phyloP scores from a whole-genome alignment of 371 early-diverging fungal species.

The Batrachochytrium dendrobatidis region DNA sequence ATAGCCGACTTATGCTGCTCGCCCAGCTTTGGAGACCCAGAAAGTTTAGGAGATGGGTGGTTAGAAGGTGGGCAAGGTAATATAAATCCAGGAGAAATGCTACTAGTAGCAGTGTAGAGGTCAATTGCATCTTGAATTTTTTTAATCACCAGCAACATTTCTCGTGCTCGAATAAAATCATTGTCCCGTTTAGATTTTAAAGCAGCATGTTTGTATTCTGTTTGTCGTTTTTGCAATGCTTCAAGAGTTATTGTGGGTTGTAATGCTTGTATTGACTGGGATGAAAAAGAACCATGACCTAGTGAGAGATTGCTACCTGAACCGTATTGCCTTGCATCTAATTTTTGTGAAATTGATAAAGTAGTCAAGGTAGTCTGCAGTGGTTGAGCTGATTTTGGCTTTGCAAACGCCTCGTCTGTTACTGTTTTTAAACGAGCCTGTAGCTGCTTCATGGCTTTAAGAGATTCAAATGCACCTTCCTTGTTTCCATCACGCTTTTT shows the following conservation, averaged over 20 bases:
- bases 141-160: constrained; percentile 45
- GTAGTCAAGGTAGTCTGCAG: background rate
- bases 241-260: too few relatives aligned
- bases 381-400: background rate
- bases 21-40: background rate
- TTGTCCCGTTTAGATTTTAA: constrained; percentile 45
- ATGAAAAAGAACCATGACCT: background rate
- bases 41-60: background rate
- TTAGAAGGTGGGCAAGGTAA: background rate
- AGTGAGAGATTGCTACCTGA: background rate
- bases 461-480: constrained; percentile 19
- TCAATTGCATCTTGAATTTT: constrained; percentile 24
- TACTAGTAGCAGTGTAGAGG: background rate
- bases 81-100: background rate
- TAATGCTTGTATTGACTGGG: too few relatives aligned
- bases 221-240: background rate
- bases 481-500: constrained; percentile 27
- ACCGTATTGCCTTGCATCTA: too few relatives aligned
- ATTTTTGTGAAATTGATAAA: too few relatives aligned
- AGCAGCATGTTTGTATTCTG: constrained; percentile 58
- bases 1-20: background rate
- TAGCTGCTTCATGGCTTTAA: constrained; percentile 15
- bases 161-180: constrained; percentile 45
- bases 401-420: background rate
- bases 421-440: constrained; percentile 14